Evolutionary conservation across 345 rosid species (phyloP).

Genomic region (Salix suchowensis): DNA sequence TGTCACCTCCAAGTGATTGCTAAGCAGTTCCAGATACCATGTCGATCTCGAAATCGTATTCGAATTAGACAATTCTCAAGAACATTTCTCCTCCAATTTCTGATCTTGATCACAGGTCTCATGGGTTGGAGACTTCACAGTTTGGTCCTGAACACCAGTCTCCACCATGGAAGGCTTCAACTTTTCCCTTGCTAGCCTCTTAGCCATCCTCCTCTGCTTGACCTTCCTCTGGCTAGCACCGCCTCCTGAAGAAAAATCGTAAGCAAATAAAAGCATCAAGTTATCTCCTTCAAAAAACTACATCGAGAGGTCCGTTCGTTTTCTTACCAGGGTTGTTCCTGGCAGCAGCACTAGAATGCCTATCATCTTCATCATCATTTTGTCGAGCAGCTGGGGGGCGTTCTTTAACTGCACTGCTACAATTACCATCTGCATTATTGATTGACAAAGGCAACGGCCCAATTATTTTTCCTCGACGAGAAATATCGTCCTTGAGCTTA

Average conservation of each 20-base stretch:
- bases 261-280: background rate
- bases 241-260: background rate
- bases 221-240: constrained; percentile 32
- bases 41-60: no score
- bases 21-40: no score
- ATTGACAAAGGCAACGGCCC: constrained; percentile 53
- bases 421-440: background rate
- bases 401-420: constrained; percentile 5
- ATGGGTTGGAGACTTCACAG: background rate
- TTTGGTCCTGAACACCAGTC: constrained; percentile 2
- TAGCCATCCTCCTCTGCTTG: constrained; percentile 54
- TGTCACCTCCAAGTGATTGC: no score
- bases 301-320: background rate
- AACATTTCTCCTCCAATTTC: constrained; percentile 76
- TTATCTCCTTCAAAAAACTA: background rate
- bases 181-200: constrained; percentile 41
- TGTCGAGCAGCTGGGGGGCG: constrained; percentile 44
- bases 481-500: constrained; percentile 56
- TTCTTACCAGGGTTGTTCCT: background rate
- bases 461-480: constrained; percentile 42
- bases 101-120: background rate
- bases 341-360: background rate
- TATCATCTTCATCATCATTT: constrained; percentile 24
- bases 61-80: constrained; percentile 31
- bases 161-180: constrained; percentile 7